Evolutionary conservation across 208 protist species (phyloP), one percentile per base, ranked within the genome.

Genomic region (Trypanosoma melophagium): DNA sequence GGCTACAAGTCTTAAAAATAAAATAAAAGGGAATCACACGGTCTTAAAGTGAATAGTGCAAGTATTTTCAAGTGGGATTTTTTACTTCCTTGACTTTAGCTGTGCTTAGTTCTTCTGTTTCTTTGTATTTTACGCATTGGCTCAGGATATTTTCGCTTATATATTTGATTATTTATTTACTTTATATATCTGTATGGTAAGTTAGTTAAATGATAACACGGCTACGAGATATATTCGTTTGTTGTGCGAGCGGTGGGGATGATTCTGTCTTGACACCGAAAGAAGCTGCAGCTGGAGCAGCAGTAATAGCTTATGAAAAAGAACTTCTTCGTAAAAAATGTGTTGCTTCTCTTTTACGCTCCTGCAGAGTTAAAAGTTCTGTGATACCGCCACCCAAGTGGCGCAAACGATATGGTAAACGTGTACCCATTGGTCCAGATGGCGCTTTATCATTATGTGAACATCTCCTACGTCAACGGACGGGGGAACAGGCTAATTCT

Each of bases 371-470:
- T 41, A 63, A 71, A 12, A 71, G 81, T 45, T 13, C 58, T 19
- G 59, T 79, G 28, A 72, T 89, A 5, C 86, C 86, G 0, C 74
- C 74, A 0, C 54, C 72, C 4, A 78, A 69, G 47, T 92, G 86
- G 86, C 69, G 86, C 1, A 58, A 72, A 13, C 74, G 85, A 68
- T 85, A 86, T 69, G 55, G 83, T 7, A 83, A 77, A 35, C 65
- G 71, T 2, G 69, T 77, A 5, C 71, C 68, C 12, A 77, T 89
- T 50, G 86, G 86, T 4, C 60, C 25, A 53, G 17, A 66, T 49
- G 53, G 76, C 19, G 44, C 55, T 75, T 35, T 72, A 42, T 28
- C 60, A 72, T 53, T 76, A 64, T 50, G 61, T 84, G 10, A 64
- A 69, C 35, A 54, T 44, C 22, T 66, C 17, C 10, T 68, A n/a